Percentiles rank a stretch among this genome's conserved stretches.
These are phyloP conservation scores for Trichomonascus vanleenenianus DNA, from an alignment of 805 yeast genomes.

Conservation along the genomic window DNA sequence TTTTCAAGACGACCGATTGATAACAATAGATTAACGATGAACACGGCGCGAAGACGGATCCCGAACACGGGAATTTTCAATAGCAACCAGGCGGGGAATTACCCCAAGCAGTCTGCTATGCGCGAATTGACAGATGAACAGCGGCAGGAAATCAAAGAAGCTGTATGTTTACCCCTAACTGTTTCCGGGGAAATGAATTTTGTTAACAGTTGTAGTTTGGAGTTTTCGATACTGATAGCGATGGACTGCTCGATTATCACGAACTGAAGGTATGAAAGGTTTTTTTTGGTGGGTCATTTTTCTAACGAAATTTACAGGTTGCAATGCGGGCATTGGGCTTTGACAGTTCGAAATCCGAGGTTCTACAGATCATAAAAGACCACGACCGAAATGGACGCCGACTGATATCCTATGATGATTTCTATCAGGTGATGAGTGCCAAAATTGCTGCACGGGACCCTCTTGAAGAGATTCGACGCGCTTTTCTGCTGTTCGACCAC, in stretches of 20 bases:
- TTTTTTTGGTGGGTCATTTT: neutral
- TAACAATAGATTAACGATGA: constrained; percentile 1
- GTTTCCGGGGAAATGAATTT: neutral
- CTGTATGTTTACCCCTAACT: constrained; percentile 34
- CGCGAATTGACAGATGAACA: constrained; percentile 73
- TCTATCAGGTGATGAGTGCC: constrained; percentile 70
- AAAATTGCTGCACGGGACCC: constrained; percentile 87
- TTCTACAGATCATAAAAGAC: constrained; percentile 69
- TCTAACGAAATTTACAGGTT: constrained; percentile 35
- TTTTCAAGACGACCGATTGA: neutral
- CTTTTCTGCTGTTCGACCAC: constrained; percentile 83
- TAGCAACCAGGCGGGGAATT: neutral
- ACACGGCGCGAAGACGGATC: constrained; percentile 2
- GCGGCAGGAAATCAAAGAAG: constrained; percentile 85
- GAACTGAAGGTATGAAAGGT: constrained; percentile 49
- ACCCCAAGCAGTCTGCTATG: neutral
- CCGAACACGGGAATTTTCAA: constrained; percentile 1
- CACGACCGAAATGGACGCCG: constrained; percentile 64
- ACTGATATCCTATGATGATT: constrained; percentile 72
- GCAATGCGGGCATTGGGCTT: constrained; percentile 94
- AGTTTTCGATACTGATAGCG: constrained; percentile 86
- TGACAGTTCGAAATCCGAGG: constrained; percentile 71
- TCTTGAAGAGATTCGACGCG: constrained; percentile 80
- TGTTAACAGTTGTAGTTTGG: constrained; percentile 38
- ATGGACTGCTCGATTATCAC: constrained; percentile 85